A percentile compares a stretch with the other conserved stretches of the same genome.
Evolutionary conservation across 2,329 filamentous ascomycete genomes (phyloP).

Genomic region (Arthrobotrys sinensis): DNA sequence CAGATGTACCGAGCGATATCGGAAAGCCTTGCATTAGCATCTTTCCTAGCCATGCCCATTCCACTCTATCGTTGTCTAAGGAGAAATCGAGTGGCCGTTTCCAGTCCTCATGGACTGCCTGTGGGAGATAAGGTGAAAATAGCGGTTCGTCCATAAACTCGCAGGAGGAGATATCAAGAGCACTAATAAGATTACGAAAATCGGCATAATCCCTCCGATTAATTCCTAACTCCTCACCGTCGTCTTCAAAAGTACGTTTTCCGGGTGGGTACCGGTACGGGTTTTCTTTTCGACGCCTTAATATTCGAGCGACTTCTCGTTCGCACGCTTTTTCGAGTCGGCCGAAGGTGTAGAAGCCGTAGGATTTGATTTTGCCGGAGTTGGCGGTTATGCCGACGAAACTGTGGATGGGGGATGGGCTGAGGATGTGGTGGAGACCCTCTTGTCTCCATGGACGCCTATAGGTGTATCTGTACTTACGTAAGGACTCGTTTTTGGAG

Average conservation of each 20-base stretch:
- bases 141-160: constrained; percentile 23
- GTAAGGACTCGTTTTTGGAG: neutral
- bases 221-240: neutral
- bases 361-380: constrained; percentile 9
- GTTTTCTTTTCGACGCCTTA: neutral
- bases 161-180: neutral
- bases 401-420: constrained; percentile 4
- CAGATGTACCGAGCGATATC: neutral
- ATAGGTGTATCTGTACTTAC: neutral
- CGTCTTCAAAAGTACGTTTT: neutral
- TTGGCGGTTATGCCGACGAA: constrained; percentile 32
- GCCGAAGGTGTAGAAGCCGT: constrained; percentile 19
- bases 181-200: neutral
- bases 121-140: neutral
- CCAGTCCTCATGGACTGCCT: neutral
- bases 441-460: neutral
- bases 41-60: constrained; percentile 4
- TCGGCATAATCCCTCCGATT: constrained; percentile 5
- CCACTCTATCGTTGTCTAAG: neutral
- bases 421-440: constrained; percentile 28
- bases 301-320: neutral
- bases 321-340: neutral
- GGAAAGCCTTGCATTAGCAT: constrained; percentile 20
- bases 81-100: neutral
- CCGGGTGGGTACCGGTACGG: neutral